Evolutionary conservation across 805 yeast species (phyloP).

Genomic region (Hanseniaspora vineae): DNA sequence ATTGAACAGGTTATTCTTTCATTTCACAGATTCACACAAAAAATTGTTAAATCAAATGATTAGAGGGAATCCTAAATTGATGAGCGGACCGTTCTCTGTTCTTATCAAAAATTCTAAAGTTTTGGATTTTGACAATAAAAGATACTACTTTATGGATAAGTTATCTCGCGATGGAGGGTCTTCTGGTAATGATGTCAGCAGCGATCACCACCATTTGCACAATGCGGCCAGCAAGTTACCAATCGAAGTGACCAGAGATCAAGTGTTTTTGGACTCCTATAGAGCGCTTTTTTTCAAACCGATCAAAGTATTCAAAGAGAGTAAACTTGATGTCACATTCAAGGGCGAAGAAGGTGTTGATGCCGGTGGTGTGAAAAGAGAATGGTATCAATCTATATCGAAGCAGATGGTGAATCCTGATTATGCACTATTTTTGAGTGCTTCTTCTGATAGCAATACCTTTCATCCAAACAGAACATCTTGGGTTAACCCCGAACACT

Average conservation of each 20-base stretch:
- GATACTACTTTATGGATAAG: slow-evolving; percentile 68
- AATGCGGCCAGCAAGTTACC: slow-evolving; percentile 31
- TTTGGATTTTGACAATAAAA: slow-evolving; percentile 88
- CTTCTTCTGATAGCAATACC: slow-evolving; percentile 81
- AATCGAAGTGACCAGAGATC: slow-evolving; percentile 70
- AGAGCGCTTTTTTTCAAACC: slow-evolving; percentile 68
- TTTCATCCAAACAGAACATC: slow-evolving; percentile 93
- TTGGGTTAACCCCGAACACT: slow-evolving; percentile 84
- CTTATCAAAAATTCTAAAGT: slow-evolving; percentile 79
- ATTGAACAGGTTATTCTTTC: slow-evolving; percentile 63
- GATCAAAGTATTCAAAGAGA: slow-evolving; percentile 55
- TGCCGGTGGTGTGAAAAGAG: slow-evolving; percentile 96
- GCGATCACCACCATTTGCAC: neutral
- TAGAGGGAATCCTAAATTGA: slow-evolving; percentile 74
- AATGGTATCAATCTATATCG: slow-evolving; percentile 91
- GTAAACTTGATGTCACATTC: slow-evolving; percentile 70
- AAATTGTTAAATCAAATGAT: slow-evolving; percentile 86
- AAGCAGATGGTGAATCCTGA: slow-evolving; percentile 95
- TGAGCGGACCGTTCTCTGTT: slow-evolving; percentile 93
- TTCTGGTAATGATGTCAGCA: neutral
- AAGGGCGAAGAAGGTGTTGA: slow-evolving; percentile 93
- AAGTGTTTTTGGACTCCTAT: slow-evolving; percentile 85
- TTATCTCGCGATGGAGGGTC: slow-evolving; percentile 35
- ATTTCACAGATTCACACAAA: slow-evolving; percentile 81
- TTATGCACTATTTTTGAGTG: slow-evolving; percentile 83